Conservation (phyloP, 2,329 filamentous ascomycete species). For the Verticillium alfalfae region DNA sequence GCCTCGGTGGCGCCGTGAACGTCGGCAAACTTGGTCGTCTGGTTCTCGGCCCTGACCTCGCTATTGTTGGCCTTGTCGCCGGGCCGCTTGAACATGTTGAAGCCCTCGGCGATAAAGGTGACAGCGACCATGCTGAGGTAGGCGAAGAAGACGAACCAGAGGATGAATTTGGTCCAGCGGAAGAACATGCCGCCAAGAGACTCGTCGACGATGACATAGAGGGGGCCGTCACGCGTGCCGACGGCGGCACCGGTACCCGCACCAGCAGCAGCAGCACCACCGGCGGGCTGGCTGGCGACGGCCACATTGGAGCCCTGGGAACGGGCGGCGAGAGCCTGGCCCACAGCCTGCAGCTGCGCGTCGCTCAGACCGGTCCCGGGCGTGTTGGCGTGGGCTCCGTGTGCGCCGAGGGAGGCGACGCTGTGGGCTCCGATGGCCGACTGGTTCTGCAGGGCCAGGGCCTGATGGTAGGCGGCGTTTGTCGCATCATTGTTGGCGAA, state of each 20-base stretch:
- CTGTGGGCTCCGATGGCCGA: slow-evolving; percentile 5
- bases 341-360: slow-evolving; percentile 70
- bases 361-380: slow-evolving; percentile 37
- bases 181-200: slow-evolving; percentile 74
- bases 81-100: slow-evolving; percentile 74
- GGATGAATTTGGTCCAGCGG: slow-evolving; percentile 84
- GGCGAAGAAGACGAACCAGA: slow-evolving; percentile 70
- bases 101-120: slow-evolving; percentile 75
- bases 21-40: slow-evolving; percentile 85
- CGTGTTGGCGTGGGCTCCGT: slow-evolving; percentile 24
- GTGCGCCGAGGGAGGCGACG: slow-evolving; percentile 10
- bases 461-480: slow-evolving; percentile 74
- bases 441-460: slow-evolving; percentile 44
- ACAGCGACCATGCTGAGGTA: slow-evolving; percentile 78
- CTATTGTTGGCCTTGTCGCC: slow-evolving; percentile 66
- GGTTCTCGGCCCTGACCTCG: slow-evolving; percentile 87
- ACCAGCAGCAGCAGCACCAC: not conserved
- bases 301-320: slow-evolving; percentile 63
- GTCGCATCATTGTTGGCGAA: slow-evolving; percentile 76
- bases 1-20: slow-evolving; percentile 98
- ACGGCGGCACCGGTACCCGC: slow-evolving; percentile 39
- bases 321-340: slow-evolving; percentile 73
- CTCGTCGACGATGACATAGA: slow-evolving; percentile 95
- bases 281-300: slow-evolving; percentile 28
- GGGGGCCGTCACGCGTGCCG: slow-evolving; percentile 75